Evolutionary conservation across 2,329 filamentous ascomycete genomes (phyloP), one percentile per base, ranked within the genome.

Genomic region (Claviceps sp.): DNA sequence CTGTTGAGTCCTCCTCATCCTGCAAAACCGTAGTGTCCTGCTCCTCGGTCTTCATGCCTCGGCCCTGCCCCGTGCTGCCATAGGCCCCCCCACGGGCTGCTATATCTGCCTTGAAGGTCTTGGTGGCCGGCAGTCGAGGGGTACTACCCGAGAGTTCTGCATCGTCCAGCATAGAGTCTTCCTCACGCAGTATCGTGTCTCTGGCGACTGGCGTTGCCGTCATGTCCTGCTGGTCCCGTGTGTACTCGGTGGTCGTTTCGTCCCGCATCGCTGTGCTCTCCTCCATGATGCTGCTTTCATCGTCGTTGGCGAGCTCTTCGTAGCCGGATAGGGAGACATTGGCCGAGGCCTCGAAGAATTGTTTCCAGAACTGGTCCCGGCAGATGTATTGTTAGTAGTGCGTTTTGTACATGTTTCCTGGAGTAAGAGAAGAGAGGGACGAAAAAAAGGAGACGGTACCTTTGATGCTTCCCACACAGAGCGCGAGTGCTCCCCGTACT

Each of bases 341-440:
- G 65, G 93, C 93, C 47, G 90, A 95, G 39, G 93, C 89, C 71
- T 98, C 93, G 69, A 98, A 98, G 74, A 98, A 98, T 73, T 97
- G 90, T 70, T 98, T 98, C 93, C 93, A 98, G 70, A 98, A 98
- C 87, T 94, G 41, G 17, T 13, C 4, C 37, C 19, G 26, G 3
- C 17, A n/a, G 11, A n/a, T 34, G 3, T 3, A 34, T 3, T 3
- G 10, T 34, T 34, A 34, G 8, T 4, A 34, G 30, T 34, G 3
- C 0, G 10, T 34, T 30, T 11, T 11, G 26, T 30, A 7, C 26
- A 30, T 17, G 40, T 4, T n/a, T 41, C 3, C 5, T 8, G n/a
- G 5, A 24, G 3, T 2, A 19, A 37, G 11, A 10, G 5, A 19
- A 37, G 10, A 10, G 5, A 37, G 26, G 6, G 22, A 30, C 2